Evolutionary conservation across 345 rosid species (phyloP), one percentile per base, ranked within the genome.

Genomic region (Isatis tinctoria): DNA sequence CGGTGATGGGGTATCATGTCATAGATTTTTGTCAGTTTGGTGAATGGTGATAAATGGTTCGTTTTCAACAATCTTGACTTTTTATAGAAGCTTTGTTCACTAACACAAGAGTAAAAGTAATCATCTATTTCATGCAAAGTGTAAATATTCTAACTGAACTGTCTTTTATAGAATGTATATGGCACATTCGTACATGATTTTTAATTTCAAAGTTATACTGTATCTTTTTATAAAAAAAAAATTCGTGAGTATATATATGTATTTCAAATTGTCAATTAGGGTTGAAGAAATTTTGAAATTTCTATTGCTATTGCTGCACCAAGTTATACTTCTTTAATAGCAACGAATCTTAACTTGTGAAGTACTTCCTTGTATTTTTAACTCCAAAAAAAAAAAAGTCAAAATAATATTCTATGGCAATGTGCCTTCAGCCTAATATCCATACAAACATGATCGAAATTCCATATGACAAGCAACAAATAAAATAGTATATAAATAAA

Each of bases 11-110:
- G 75, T 28, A 51, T 11, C 54, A 60, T 74, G 74, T 67, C 78
- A 75, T 69, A 67, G 69, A 49, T 76, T 62, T 69, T 69, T 76
- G 79, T 62, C 71, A 4, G 43, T 62, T 62, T 69, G 10, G 70
- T 28, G 11, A 54, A 61, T 53, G 32, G 27, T 35, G 33, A 32
- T 54, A 69, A 33, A 61, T 24, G 35, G 5, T 62, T 61, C 48
- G 33, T 13, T 76, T 69, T 53, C 43, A 62, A 6, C 27, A 36
- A 28, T 8, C 13, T 36, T 10, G 35, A 26, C 62, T 27, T 67
- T 40, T 37, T 52, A 27, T 24, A 3, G 11, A 16, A 52, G 12
- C 37, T 52, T 52, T 52, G 13, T 8, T 49, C 22, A 33, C n/a
- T 30, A 32, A 9, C 6, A 20, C 12, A 48, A 48, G 70, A 45